Base-by-base conservation (phyloP, 768 basidiomycete genomes). In the Amanita subjunquillea region DNA sequence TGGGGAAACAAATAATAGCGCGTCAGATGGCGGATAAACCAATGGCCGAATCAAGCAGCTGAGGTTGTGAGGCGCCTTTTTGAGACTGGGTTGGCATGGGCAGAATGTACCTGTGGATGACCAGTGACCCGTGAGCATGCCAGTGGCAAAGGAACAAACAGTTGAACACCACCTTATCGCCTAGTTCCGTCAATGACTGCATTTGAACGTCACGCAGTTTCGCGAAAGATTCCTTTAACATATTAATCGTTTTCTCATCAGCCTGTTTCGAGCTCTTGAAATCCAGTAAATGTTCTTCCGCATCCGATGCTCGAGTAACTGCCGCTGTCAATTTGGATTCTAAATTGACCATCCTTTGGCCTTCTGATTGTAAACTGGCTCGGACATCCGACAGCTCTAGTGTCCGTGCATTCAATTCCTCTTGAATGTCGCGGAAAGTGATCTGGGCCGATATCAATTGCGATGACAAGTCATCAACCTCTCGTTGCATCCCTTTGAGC, bases 171-270 rank as follows among this genome's bases (percentile, higher is more conserved):
- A 54, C 73, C 69, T 69, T 66, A 38, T 62, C 58, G 40, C 70
- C 67, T 36, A 72, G 48, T 55, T 68, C 67, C 20, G 59, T 60
- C 52, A 74, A 57, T 29, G 61, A 63, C 22, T 67, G 61, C 58
- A 62, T 57, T 54, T 74, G 70, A 6, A 56, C 52, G n/a, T 67
- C 62, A 12, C 62, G 65, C 46, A 72, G 56, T 32, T 58, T 57
- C 20, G 60, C 59, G 49, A 69, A 69, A 8, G 60, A 55, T 0
- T 59, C 57, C 53, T 67, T 67, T 51, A 75, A 60, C 15, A 50
- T 59, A 30, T 62, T 56, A 23, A 75, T 72, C 4, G 65, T 70
- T 30, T 48, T 55, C 50, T 67, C 69, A 54, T 74, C 69, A 3
- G 59, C 64, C 32, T 58, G 57, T 53, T 71, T 72, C 17, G 64